Percentiles rank a stretch among this genome's conserved stretches.
These are phyloP conservation scores for Chrysanthemum seticuspe DNA, from an alignment of 129 eudicot species.

Conservation along the genomic window DNA sequence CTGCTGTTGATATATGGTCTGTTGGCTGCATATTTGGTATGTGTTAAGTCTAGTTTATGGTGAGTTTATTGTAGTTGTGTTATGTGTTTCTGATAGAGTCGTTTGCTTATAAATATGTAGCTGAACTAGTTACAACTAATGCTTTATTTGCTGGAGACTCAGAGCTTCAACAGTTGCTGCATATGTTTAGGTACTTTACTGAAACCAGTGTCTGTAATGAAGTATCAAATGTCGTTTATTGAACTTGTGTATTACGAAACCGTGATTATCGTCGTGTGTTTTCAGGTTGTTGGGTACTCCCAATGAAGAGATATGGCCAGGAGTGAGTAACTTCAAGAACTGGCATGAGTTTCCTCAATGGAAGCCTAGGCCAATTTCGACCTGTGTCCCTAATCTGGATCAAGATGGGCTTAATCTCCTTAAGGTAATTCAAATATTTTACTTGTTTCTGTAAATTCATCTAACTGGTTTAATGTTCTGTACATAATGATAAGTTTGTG, in stretches of 20 bases:
- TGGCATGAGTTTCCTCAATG: conserved; percentile 97
- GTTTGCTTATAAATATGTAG: conserved; percentile 30
- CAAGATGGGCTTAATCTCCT: conserved; percentile 62
- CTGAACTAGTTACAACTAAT: conserved; percentile 77
- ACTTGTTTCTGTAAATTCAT: not conserved
- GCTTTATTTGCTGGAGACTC: conserved; percentile 89
- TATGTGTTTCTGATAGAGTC: not conserved
- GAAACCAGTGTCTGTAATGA: not conserved
- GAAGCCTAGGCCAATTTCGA: conserved; percentile 60
- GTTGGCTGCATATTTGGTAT: conserved; percentile 98
- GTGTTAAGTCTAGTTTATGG: not conserved
- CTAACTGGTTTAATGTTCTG: not conserved
- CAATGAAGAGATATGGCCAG: conserved; percentile 87
- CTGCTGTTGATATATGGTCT: conserved; percentile 97
- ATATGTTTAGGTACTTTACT: conserved; percentile 74
- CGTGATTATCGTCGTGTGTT: not conserved
- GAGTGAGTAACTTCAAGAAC: conserved; percentile 69
- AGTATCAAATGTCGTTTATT: not conserved
- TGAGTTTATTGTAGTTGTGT: not conserved
- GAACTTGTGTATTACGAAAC: not conserved
- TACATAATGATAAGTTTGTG: not conserved
- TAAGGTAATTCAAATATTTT: conserved; percentile 40
- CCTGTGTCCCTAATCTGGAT: conserved; percentile 63
- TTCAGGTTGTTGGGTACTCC: conserved; percentile 90
- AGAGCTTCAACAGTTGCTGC: conserved; percentile 89